Percentiles rank a stretch among this genome's conserved stretches.
phyloP scores from a whole-genome alignment of 371 early-diverging fungal species.

The Vairimorpha necatrix region DNA sequence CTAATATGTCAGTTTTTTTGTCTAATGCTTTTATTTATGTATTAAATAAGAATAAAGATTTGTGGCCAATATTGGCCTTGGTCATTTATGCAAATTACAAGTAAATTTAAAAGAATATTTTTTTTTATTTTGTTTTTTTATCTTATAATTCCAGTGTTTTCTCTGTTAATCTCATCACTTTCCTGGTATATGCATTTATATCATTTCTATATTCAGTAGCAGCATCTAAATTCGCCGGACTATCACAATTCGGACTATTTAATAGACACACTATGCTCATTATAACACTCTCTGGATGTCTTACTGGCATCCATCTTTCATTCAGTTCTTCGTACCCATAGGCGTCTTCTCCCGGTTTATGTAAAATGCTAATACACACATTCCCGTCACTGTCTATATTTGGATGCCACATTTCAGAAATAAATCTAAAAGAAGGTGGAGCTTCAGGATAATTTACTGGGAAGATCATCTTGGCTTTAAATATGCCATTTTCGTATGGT shows the following conservation, averaged over 20 bases:
- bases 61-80: no score
- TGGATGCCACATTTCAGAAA: constrained; percentile 85
- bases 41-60: no score
- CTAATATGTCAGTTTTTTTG: no score
- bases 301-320: constrained; percentile 84
- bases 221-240: constrained; percentile 66
- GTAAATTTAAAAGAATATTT: no score
- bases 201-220: constrained; percentile 66
- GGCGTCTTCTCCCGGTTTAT: constrained; percentile 69
- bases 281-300: constrained; percentile 68
- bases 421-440: constrained; percentile 76
- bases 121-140: background rate
- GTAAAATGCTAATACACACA: constrained; percentile 66
- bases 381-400: constrained; percentile 70
- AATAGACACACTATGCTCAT: constrained; percentile 64
- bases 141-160: constrained; percentile 67
- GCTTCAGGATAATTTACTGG: constrained; percentile 74
- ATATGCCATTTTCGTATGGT: constrained; percentile 92
- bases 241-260: constrained; percentile 66
- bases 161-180: constrained; percentile 70
- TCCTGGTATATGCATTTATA: constrained; percentile 70
- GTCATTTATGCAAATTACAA: no score
- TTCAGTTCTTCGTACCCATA: constrained; percentile 82
- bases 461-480: constrained; percentile 75
- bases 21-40: no score